These are phyloP conservation scores for Pseudogymnoascus sp. DNA, from an alignment of 2,329 filamentous ascomycete species.

Conservation along the genomic window DNA sequence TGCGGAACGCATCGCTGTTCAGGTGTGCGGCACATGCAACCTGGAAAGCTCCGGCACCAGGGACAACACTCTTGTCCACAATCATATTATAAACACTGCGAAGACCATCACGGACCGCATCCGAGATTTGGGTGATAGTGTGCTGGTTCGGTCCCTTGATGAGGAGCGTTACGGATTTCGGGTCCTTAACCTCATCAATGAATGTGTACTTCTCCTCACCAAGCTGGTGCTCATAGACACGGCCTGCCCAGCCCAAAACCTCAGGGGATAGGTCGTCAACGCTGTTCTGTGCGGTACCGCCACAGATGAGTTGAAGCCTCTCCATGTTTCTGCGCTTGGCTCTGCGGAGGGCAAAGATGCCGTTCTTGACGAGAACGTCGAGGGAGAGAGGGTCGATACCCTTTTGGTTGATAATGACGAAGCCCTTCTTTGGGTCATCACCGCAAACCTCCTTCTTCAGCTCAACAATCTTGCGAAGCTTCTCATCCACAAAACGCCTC, in stretches of 20 bases:
- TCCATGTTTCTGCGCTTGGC: constrained; percentile 99
- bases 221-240: constrained; percentile 93
- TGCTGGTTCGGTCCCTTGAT: constrained; percentile 98
- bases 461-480: constrained; percentile 94
- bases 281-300: constrained; percentile 86
- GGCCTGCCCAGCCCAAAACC: constrained; percentile 87
- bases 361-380: constrained; percentile 95
- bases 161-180: constrained; percentile 92
- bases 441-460: constrained; percentile 97
- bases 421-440: constrained; percentile 84
- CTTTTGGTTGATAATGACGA: constrained; percentile 98
- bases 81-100: constrained; percentile 99
- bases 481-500: constrained; percentile 89
- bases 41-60: constrained; percentile 91
- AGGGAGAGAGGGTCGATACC: constrained; percentile 94
- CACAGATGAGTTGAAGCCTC: constrained; percentile 87
- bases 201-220: constrained; percentile 99
- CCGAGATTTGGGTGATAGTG: constrained; percentile 93
- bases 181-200: constrained; percentile 95
- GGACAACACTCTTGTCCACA: constrained; percentile 92
- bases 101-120: constrained; percentile 89
- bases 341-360: constrained; percentile 85
- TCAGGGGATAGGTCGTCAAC: constrained; percentile 87
- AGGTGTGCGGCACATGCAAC: constrained; percentile 84
- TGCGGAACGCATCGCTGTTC: constrained; percentile 75